These are phyloP conservation scores for Lolium rigidum DNA, from an alignment of 176 grass and related monocot species.

Conservation along the genomic window DNA sequence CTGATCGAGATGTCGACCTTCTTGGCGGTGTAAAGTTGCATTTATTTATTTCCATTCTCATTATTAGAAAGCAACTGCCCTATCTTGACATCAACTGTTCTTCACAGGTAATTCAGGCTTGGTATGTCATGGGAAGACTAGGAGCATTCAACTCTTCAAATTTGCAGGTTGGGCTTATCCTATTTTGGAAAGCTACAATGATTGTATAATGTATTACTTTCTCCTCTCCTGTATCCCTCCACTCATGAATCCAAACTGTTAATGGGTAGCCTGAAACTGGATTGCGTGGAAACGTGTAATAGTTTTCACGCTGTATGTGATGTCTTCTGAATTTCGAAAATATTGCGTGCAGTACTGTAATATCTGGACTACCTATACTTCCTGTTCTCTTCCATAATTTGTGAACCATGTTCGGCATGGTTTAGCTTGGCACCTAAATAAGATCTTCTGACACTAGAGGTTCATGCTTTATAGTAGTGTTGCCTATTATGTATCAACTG, in stretches of 20 bases:
- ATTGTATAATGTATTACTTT: neutral
- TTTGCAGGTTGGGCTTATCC: slow-evolving; percentile 74
- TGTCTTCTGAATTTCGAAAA: neutral
- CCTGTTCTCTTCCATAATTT: neutral
- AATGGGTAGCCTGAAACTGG: neutral
- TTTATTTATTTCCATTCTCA: slow-evolving; percentile 38
- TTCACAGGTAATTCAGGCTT: slow-evolving; percentile 85
- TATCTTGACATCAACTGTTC: slow-evolving; percentile 13
- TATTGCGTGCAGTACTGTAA: neutral
- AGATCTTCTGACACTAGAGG: neutral
- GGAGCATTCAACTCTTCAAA: slow-evolving; percentile 92
- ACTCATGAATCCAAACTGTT: neutral
- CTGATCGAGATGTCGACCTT: slow-evolving; percentile 84
- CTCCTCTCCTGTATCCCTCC: neutral
- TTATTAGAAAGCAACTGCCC: slow-evolving; percentile 18
- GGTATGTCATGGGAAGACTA: slow-evolving; percentile 96
- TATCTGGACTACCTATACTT: neutral
- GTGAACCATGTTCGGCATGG: slow-evolving; percentile 11
- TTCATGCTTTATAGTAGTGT: neutral
- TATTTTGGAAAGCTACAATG: neutral
- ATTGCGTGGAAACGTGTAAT: neutral
- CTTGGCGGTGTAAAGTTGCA: slow-evolving; percentile 83
- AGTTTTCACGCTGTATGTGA: neutral
- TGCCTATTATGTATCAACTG: neutral
- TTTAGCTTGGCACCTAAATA: neutral